A percentile compares a stretch with the other conserved stretches of the same genome.
Conservation (phyloP, 805 yeast genomes). For the Saccharomycopsis guyanensis region DNA sequence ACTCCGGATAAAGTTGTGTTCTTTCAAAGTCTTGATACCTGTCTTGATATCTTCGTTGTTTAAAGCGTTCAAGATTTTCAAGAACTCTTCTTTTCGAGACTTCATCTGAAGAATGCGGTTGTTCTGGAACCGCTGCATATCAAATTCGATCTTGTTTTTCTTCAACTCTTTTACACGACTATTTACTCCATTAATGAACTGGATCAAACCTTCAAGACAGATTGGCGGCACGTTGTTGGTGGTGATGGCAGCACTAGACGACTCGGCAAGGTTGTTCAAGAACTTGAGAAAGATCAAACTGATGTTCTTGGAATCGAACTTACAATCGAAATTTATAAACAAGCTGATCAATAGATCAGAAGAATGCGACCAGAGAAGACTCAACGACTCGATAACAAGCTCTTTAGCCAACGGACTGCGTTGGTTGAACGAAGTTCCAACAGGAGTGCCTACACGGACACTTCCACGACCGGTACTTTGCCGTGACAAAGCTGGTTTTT, state of each 20-base stretch:
- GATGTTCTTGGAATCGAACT: constrained; percentile 71
- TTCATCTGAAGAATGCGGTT: constrained; percentile 25
- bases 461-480: constrained; percentile 19
- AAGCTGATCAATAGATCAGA: constrained; percentile 70
- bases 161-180: constrained; percentile 19
- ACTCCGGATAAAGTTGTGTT: constrained; percentile 4
- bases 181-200: constrained; percentile 57
- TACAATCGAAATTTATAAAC: constrained; percentile 80
- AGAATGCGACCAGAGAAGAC: constrained; percentile 73
- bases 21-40: constrained; percentile 16
- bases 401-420: constrained; percentile 52
- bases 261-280: constrained; percentile 70
- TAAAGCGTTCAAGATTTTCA: constrained; percentile 65
- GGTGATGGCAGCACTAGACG: constrained; percentile 73
- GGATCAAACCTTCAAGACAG: constrained; percentile 80
- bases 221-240: constrained; percentile 89
- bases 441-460: constrained; percentile 29
- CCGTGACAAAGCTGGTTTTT: neutral
- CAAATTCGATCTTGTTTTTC: constrained; percentile 14
- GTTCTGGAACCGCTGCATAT: constrained; percentile 2
- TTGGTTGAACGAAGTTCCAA: constrained; percentile 21
- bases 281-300: constrained; percentile 59
- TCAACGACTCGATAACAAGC: constrained; percentile 72
- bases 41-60: constrained; percentile 41
- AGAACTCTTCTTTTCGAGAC: constrained; percentile 61